Percentiles rank a stretch among this genome's conserved stretches.
phyloP scores from a whole-genome alignment of 2,329 filamentous ascomycete species.

The Fusarium sororula region DNA sequence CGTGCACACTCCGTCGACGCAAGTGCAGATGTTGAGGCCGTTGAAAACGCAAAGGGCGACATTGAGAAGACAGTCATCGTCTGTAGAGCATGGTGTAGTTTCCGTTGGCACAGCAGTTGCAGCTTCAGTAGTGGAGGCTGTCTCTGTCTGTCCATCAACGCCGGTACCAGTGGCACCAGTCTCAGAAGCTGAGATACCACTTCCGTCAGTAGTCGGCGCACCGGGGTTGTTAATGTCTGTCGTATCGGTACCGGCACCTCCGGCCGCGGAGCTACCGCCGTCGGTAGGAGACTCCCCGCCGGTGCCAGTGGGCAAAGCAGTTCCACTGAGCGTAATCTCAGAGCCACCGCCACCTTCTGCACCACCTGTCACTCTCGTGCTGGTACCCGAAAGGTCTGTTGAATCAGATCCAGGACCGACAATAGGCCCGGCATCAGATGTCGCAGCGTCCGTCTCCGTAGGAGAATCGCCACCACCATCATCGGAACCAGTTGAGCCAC shows the following conservation, averaged over 20 bases:
- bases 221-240: not conserved
- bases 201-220: not conserved
- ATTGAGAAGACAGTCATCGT: slow-evolving; percentile 3
- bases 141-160: not conserved
- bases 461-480: not conserved
- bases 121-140: not conserved
- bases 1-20: slow-evolving; percentile 4
- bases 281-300: not conserved
- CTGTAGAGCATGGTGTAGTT: not conserved
- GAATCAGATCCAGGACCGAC: not conserved
- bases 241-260: not conserved
- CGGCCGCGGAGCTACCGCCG: not conserved
- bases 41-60: not conserved
- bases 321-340: not conserved
- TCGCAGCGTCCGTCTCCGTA: not conserved
- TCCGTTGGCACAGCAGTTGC: not conserved
- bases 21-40: slow-evolving; percentile 1
- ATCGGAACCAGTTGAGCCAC: not conserved
- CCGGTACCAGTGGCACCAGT: not conserved
- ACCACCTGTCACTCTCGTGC: not conserved
- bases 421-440: not conserved
- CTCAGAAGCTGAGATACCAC: not conserved
- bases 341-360: not conserved
- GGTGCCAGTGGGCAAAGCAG: not conserved
- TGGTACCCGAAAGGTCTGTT: not conserved